These are phyloP conservation scores for Mycotypha africana DNA, from an alignment of 371 early-diverging fungal species.

Conservation along the genomic window DNA sequence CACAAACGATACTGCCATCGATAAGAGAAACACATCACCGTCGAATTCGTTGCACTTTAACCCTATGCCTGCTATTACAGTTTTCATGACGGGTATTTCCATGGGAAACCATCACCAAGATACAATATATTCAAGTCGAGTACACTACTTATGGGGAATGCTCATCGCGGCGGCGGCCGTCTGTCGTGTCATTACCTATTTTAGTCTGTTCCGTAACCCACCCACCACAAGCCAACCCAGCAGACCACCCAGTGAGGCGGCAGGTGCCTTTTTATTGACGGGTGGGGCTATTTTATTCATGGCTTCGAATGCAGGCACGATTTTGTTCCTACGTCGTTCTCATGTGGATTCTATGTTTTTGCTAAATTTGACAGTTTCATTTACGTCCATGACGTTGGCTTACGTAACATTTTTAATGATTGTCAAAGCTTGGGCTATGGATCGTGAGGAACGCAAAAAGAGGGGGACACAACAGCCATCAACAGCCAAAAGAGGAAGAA, in stretches of 20 bases:
- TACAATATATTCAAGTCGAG: slow-evolving; percentile 45
- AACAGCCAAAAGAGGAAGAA: too few species aligned
- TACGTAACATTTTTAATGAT: slow-evolving; percentile 31
- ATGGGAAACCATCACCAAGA: slow-evolving; percentile 64
- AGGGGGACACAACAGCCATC: too few species aligned
- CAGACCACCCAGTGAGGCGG: slow-evolving; percentile 37
- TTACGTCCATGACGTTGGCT: slow-evolving; percentile 32
- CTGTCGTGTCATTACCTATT: slow-evolving; percentile 46
- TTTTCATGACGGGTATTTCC: slow-evolving; percentile 55
- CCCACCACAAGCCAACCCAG: slow-evolving; percentile 22
- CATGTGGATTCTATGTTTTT: slow-evolving; percentile 45
- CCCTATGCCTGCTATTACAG: slow-evolving; percentile 56
- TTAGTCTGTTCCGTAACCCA: slow-evolving; percentile 24
- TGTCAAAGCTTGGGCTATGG: slow-evolving; percentile 46
- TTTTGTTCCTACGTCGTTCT: slow-evolving; percentile 34
- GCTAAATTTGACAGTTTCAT: slow-evolving; percentile 42
- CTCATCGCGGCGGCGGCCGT: slow-evolving; percentile 47
- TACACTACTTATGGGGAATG: slow-evolving; percentile 59
- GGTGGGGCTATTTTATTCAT: slow-evolving; percentile 45
- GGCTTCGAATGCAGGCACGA: slow-evolving; percentile 46
- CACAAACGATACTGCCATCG: too few species aligned
- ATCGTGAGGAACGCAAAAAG: too few species aligned
- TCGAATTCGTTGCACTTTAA: slow-evolving; percentile 22
- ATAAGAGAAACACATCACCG: not conserved
- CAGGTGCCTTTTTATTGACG: slow-evolving; percentile 40